Conservation (phyloP, 345 rosid genomes). For the Populus tremula region DNA sequence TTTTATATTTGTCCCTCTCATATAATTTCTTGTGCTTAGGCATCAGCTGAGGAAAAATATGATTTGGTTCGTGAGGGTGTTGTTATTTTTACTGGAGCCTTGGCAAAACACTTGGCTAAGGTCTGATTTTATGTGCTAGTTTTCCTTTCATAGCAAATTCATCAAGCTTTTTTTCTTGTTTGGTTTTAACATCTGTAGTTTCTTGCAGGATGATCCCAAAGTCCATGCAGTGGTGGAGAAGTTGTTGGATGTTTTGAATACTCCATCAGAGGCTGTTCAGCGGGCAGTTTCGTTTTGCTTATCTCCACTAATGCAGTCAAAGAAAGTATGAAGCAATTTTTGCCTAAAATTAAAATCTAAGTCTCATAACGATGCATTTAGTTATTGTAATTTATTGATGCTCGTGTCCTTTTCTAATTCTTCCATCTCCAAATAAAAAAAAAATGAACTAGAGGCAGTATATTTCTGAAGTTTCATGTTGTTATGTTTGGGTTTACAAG, state of each 20-base stretch:
- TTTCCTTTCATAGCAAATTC: constrained; percentile 8
- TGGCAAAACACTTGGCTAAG: constrained; percentile 87
- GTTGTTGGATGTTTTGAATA: constrained; percentile 89
- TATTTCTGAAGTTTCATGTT: constrained; percentile 6
- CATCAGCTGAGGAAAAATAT: constrained; percentile 85
- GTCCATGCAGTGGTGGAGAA: constrained; percentile 88
- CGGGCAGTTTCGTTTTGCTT: constrained; percentile 88
- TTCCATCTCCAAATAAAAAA: background rate
- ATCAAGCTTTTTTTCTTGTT: background rate
- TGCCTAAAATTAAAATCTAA: constrained; percentile 4
- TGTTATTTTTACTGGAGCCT: constrained; percentile 91
- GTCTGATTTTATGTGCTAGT: constrained; percentile 34
- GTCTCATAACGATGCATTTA: constrained; percentile 1
- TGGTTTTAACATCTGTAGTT: background rate
- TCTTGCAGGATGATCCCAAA: constrained; percentile 88
- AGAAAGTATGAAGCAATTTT: constrained; percentile 50
- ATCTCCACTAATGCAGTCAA: constrained; percentile 82
- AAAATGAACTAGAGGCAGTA: background rate
- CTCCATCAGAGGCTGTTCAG: constrained; percentile 99
- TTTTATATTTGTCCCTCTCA: background rate
- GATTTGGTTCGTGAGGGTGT: constrained; percentile 98
- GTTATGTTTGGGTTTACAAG: background rate
- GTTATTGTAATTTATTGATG: constrained; percentile 3
- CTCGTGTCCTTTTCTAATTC: background rate
- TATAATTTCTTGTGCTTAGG: constrained; percentile 38